Conservation (phyloP, 306 rosid species). For the Alnus rubra region DNA sequence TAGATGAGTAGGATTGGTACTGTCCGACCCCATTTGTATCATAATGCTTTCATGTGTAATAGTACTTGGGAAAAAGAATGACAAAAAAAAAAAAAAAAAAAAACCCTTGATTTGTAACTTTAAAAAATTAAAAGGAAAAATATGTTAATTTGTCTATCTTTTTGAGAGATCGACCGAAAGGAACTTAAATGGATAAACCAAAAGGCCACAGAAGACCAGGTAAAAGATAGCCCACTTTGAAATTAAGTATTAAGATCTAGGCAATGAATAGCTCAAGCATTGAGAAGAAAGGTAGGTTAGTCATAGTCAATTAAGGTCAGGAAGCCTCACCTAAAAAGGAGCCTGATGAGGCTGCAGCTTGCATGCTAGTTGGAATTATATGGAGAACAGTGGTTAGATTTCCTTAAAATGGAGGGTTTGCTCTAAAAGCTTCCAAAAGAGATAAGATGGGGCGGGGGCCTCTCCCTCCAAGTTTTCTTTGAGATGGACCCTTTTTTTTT, state of each 20-base stretch:
- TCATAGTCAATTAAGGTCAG: slow-evolving; percentile 42
- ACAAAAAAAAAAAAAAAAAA: too few relatives aligned
- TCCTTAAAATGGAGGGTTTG: slow-evolving; percentile 35
- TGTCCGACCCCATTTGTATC: slow-evolving; percentile 47
- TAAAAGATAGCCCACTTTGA: slow-evolving; percentile 3
- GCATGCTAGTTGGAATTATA: slow-evolving; percentile 17
- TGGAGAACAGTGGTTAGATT: slow-evolving; percentile 27
- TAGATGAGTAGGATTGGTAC: slow-evolving; percentile 30
- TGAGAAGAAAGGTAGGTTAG: slow-evolving; percentile 52
- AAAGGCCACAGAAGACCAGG: slow-evolving; percentile 17
- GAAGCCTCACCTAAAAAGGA: slow-evolving; percentile 45
- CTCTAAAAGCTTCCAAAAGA: slow-evolving; percentile 18
- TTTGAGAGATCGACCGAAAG: not conserved
- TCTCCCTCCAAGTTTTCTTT: not conserved
- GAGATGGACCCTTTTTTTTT: not conserved
- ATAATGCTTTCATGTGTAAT: slow-evolving; percentile 41
- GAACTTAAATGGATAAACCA: not conserved
- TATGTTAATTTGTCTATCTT: not conserved
- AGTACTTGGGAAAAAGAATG: not conserved
- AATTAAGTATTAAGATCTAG: not conserved
- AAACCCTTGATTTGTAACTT: too few relatives aligned
- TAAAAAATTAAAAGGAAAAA: too few relatives aligned
- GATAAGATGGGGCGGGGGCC: slow-evolving; percentile 22
- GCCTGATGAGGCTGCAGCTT: slow-evolving; percentile 5
- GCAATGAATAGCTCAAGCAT: slow-evolving; percentile 6